Percentiles rank a stretch among this genome's conserved stretches.
Evolutionary conservation across 2,329 filamentous ascomycete species (phyloP).

Genomic region (Hirsutella rhossiliensis): DNA sequence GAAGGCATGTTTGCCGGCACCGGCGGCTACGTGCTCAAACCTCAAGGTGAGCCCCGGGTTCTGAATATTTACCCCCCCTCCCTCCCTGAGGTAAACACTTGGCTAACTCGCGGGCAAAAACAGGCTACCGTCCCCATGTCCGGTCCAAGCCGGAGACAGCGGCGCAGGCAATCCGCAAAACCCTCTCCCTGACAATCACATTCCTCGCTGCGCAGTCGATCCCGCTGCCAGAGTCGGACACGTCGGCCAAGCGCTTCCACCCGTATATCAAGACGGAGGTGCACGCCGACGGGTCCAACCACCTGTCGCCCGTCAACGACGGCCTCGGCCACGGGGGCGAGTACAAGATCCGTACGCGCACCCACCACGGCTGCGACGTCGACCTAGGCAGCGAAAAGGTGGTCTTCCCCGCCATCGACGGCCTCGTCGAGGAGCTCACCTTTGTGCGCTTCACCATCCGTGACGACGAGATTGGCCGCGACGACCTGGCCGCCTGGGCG

Average conservation of each 20-base stretch:
- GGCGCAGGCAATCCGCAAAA: slow-evolving; percentile 34
- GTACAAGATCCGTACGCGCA: slow-evolving; percentile 48
- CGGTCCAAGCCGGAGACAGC: slow-evolving; percentile 5
- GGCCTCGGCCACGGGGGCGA: slow-evolving; percentile 12
- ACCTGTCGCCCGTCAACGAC: slow-evolving; percentile 4
- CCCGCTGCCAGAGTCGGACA: slow-evolving; percentile 46
- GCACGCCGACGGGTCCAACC: slow-evolving; percentile 57
- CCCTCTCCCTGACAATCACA: slow-evolving; percentile 58
- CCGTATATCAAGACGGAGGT: slow-evolving; percentile 78
- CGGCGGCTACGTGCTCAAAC: slow-evolving; percentile 79
- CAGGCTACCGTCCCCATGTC: slow-evolving; percentile 19
- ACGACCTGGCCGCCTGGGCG: slow-evolving; percentile 76
- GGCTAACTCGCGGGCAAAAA: background rate
- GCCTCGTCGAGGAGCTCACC: slow-evolving; percentile 55
- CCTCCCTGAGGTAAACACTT: background rate
- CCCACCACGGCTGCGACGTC: slow-evolving; percentile 44
- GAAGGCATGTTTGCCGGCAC: slow-evolving; percentile 82
- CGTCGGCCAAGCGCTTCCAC: slow-evolving; percentile 45
- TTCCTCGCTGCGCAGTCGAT: slow-evolving; percentile 68
- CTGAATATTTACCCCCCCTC: background rate
- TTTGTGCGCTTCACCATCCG: slow-evolving; percentile 78
- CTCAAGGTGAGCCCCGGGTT: slow-evolving; percentile 37
- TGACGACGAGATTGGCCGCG: slow-evolving; percentile 70
- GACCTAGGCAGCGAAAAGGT: slow-evolving; percentile 50
- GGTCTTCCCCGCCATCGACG: slow-evolving; percentile 39